A percentile compares a stretch with the other conserved stretches of the same genome.
Conservation (phyloP, 495 filamentous ascomycete genomes). For the Staphylotrichum tortipilum region DNA sequence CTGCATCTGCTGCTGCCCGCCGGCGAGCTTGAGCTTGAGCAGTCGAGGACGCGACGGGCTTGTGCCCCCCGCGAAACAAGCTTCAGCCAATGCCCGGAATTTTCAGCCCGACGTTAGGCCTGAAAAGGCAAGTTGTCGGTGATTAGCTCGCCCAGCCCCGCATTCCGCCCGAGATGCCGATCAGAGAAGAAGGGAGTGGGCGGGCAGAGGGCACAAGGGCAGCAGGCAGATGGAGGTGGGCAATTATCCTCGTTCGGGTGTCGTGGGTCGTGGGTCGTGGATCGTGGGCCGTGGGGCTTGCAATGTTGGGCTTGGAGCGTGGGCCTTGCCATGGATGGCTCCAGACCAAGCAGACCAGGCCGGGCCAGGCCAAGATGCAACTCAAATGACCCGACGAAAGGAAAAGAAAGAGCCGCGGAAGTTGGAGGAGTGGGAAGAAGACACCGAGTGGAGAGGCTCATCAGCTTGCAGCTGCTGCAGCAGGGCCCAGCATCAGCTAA, state of each 20-base stretch:
- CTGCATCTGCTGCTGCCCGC: not conserved
- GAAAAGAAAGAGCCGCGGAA: constrained; percentile 15
- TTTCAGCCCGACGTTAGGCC: constrained; percentile 22
- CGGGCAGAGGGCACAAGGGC: not conserved
- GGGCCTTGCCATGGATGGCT: no score
- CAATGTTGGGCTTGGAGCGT: no score
- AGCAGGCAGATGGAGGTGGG: no score
- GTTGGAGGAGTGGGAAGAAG: not conserved
- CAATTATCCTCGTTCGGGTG: no score
- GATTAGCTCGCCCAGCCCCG: constrained; percentile 27
- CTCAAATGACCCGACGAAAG: no score
- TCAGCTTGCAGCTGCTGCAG: not conserved
- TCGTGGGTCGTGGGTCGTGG: no score
- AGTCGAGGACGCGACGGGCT: no score
- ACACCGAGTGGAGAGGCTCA: not conserved
- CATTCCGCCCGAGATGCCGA: constrained; percentile 30
- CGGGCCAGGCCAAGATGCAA: no score
- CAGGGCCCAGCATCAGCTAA: no score
- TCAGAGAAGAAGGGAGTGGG: constrained; percentile 13
- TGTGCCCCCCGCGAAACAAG: constrained; percentile 3
- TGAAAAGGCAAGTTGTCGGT: constrained; percentile 24
- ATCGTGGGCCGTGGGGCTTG: no score
- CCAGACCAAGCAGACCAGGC: no score
- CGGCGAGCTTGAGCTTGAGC: no score
- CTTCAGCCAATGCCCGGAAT: constrained; percentile 17